Conservation (phyloP, 2,329 filamentous ascomycete species). For the Monosporascus sp. region DNA sequence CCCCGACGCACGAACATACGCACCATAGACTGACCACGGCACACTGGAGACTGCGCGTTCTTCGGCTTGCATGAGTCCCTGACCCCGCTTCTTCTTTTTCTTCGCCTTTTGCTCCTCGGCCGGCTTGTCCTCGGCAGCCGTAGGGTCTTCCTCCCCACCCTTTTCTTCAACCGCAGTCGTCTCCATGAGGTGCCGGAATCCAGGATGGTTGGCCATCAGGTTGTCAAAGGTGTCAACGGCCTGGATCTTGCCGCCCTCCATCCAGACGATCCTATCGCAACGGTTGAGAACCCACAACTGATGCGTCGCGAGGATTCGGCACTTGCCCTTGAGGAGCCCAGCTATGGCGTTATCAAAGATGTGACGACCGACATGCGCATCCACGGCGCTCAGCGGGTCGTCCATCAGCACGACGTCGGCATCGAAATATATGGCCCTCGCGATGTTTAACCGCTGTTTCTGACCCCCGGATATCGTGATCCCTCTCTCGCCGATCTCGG, state of each 20-base stretch:
- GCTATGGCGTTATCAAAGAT: conserved; percentile 94
- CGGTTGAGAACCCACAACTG: conserved; percentile 88
- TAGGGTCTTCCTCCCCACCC: conserved; percentile 43
- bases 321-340: conserved; percentile 82
- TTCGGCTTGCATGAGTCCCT: conserved; percentile 63
- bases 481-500: conserved; percentile 90
- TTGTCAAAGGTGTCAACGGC: conserved; percentile 87
- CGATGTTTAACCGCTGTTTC: conserved; percentile 93
- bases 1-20: conserved; percentile 72
- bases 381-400: conserved; percentile 63
- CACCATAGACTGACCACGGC: conserved; percentile 71
- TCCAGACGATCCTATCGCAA: conserved; percentile 89
- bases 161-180: conserved; percentile 70
- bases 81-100: conserved; percentile 53
- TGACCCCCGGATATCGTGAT: conserved; percentile 95
- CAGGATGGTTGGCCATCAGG: conserved; percentile 71
- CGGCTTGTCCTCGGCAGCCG: conserved; percentile 41
- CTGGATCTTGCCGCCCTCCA: conserved; percentile 79
- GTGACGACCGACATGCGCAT: conserved; percentile 64
- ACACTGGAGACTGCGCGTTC: conserved; percentile 70
- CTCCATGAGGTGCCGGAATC: conserved; percentile 80
- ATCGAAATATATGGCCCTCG: conserved; percentile 69
- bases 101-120: conserved; percentile 38
- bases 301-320: conserved; percentile 86
- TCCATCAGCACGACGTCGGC: conserved; percentile 65